A percentile compares a stretch with the other conserved stretches of the same genome.
Evolutionary conservation across 2,329 filamentous ascomycete genomes (phyloP).

Genomic region (Aspergillus sp.): DNA sequence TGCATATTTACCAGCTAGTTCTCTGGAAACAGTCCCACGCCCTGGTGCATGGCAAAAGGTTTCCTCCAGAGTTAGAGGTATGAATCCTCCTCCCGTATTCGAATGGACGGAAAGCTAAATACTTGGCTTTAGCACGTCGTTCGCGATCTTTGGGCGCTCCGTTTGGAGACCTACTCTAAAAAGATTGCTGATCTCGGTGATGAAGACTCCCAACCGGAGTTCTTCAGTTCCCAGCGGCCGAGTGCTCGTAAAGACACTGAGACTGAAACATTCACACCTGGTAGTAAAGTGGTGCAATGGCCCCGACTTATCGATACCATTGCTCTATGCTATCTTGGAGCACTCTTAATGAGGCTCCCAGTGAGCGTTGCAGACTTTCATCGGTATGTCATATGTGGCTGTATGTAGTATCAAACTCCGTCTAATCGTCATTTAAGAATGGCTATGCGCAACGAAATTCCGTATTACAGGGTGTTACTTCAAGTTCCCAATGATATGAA

Average conservation of each 20-base stretch:
- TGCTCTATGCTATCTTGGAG: slow-evolving; percentile 76
- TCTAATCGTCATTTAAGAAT: slow-evolving; percentile 21
- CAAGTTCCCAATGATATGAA: slow-evolving; percentile 46
- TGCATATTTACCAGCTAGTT: slow-evolving; percentile 82
- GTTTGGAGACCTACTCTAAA: slow-evolving; percentile 59
- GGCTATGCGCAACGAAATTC: slow-evolving; percentile 68
- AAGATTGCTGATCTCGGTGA: slow-evolving; percentile 42
- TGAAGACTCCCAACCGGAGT: slow-evolving; percentile 43
- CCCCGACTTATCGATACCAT: slow-evolving; percentile 75
- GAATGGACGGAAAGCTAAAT: not conserved
- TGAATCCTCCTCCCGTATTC: not conserved
- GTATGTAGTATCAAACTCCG: not conserved
- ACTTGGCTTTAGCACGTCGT: slow-evolving; percentile 57
- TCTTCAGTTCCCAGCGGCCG: slow-evolving; percentile 62
- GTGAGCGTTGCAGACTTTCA: slow-evolving; percentile 72
- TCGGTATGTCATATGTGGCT: slow-evolving; percentile 29
- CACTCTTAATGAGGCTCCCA: slow-evolving; percentile 72
- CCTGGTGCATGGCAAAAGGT: slow-evolving; percentile 65
- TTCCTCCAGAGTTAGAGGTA: slow-evolving; percentile 73
- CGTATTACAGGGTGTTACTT: slow-evolving; percentile 65
- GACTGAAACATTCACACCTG: slow-evolving; percentile 34
- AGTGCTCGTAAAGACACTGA: slow-evolving; percentile 41
- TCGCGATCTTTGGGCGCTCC: slow-evolving; percentile 80
- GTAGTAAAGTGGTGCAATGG: slow-evolving; percentile 38
- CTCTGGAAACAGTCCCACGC: slow-evolving; percentile 78